Evolutionary conservation across 2,329 filamentous ascomycete genomes (phyloP).

Genomic region (Cercospora sp.): DNA sequence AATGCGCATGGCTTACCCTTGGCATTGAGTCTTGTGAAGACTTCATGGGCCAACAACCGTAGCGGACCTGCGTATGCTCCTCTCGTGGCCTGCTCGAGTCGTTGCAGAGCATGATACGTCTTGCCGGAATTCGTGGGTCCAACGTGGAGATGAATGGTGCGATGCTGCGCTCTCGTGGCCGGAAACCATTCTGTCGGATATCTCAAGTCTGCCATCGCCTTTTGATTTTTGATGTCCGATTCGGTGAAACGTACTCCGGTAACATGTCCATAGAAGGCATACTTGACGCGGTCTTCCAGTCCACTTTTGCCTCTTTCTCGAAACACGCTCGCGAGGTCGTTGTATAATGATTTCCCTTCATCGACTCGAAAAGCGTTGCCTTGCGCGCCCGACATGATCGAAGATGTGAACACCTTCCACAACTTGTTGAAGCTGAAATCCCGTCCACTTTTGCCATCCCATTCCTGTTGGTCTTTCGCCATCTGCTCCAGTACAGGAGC

Average conservation of each 20-base stretch:
- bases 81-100: slow-evolving; percentile 70
- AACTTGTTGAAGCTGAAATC: slow-evolving; percentile 28
- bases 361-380: neutral
- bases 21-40: slow-evolving; percentile 82
- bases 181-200: slow-evolving; percentile 93
- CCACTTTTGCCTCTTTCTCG: slow-evolving; percentile 27
- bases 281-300: slow-evolving; percentile 52
- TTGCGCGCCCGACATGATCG: slow-evolving; percentile 44
- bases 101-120: slow-evolving; percentile 89
- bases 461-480: slow-evolving; percentile 28
- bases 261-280: slow-evolving; percentile 67
- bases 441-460: slow-evolving; percentile 28
- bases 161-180: slow-evolving; percentile 72
- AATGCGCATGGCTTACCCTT: slow-evolving; percentile 76
- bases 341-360: slow-evolving; percentile 16
- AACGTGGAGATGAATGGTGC: slow-evolving; percentile 87
- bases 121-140: slow-evolving; percentile 98
- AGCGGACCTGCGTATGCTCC: slow-evolving; percentile 92
- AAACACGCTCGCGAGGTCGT: slow-evolving; percentile 23
- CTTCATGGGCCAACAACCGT: slow-evolving; percentile 85
- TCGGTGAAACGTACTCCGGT: slow-evolving; percentile 59
- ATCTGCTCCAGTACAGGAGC: slow-evolving; percentile 37
- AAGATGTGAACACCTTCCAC: slow-evolving; percentile 32
- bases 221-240: slow-evolving; percentile 59
- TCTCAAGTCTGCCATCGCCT: slow-evolving; percentile 74